These are phyloP conservation scores for Plasmodium sp. DNA, from an alignment of 169 alveolate genomes.

Conservation along the genomic window DNA sequence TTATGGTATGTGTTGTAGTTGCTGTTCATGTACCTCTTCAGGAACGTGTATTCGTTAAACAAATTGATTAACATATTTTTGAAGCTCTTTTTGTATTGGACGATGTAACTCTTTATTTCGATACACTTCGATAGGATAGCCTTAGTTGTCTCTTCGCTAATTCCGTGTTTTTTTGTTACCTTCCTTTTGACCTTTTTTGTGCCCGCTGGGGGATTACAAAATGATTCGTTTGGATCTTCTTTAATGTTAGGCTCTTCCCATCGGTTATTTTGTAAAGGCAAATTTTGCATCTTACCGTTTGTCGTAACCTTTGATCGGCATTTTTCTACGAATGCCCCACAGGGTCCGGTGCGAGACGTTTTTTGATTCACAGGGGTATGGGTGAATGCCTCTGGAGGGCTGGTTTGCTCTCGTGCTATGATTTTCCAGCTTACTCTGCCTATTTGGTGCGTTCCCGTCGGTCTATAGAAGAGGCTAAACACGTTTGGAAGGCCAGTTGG, in stretches of 20 bases:
- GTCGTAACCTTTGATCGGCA: neutral
- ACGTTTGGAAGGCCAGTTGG: neutral
- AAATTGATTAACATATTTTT: constrained; percentile 24
- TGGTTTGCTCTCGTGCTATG: neutral
- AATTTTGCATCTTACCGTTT: neutral
- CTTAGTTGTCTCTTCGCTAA: neutral
- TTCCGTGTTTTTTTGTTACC: neutral
- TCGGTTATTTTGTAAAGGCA: neutral
- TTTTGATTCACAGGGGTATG: neutral
- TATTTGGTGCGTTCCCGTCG: neutral
- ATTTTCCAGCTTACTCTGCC: neutral
- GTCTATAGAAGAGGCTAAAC: neutral
- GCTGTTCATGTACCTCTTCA: constrained; percentile 29
- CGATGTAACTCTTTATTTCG: constrained; percentile 34
- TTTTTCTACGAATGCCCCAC: neutral
- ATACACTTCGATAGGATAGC: constrained; percentile 15
- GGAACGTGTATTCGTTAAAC: constrained; percentile 47
- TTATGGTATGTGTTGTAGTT: constrained; percentile 53
- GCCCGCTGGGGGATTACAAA: neutral
- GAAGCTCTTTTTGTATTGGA: neutral
- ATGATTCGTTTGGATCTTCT: neutral
- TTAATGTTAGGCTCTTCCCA: neutral
- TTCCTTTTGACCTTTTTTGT: neutral
- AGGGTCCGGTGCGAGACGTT: neutral
- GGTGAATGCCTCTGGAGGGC: neutral